Conservation (phyloP, 257 asterid species). For the Petunia secreta region DNA sequence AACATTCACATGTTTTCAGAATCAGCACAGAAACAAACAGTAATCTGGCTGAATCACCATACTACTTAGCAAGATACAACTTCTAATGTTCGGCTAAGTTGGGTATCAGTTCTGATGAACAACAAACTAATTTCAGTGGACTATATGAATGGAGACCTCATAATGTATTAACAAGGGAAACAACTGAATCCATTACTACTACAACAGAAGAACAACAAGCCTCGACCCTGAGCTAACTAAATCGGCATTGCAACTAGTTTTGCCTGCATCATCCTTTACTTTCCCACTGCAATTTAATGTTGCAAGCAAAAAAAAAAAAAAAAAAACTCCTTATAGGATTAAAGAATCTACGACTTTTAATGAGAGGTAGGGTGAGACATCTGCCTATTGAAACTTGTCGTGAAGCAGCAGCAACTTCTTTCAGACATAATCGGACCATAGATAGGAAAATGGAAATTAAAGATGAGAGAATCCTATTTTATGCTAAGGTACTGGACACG, state of each 20-base stretch:
- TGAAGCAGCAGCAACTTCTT: slow-evolving; percentile 21
- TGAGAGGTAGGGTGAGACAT: neutral
- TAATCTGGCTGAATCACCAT: slow-evolving; percentile 18
- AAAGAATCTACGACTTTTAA: neutral
- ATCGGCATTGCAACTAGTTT: slow-evolving; percentile 8
- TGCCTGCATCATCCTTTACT: neutral
- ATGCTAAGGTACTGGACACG: neutral
- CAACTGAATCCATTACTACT: neutral
- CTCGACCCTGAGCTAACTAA: neutral
- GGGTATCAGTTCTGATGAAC: too few species aligned
- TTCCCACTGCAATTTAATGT: neutral
- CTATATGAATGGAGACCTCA: neutral
- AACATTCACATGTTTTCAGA: slow-evolving; percentile 4
- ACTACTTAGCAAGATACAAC: neutral
- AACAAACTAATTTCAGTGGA: neutral
- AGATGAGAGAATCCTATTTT: neutral
- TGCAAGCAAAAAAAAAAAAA: neutral
- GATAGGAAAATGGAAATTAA: neutral
- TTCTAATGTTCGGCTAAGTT: too few species aligned
- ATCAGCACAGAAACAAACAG: slow-evolving; percentile 13
- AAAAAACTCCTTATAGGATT: neutral
- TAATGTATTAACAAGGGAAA: neutral
- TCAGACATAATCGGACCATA: neutral
- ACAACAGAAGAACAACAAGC: neutral
- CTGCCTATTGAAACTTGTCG: neutral